Conservation (phyloP, 192 early-diverging fungal species). For the Polychytrium aggregatum region DNA sequence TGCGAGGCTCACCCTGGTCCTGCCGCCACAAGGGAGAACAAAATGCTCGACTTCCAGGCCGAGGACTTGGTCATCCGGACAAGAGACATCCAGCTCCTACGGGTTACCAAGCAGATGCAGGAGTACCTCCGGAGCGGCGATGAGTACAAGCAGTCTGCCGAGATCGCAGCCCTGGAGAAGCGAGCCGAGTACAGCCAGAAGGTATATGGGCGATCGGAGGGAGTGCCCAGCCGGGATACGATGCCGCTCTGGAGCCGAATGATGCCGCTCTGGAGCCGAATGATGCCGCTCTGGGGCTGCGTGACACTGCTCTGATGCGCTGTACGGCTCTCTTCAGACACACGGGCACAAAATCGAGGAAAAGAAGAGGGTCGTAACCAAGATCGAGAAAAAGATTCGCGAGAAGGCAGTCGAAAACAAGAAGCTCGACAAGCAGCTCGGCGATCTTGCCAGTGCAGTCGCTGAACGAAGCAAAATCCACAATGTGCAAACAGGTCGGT, state of each 20-base stretch:
- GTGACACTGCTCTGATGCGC: no score
- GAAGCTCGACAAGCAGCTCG: constrained; percentile 20
- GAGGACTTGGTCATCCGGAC: constrained; percentile 42
- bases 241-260: no score
- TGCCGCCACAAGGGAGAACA: constrained; percentile 33
- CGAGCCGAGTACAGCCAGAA: constrained; percentile 37
- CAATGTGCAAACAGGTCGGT: constrained; percentile 26
- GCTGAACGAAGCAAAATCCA: constrained; percentile 30
- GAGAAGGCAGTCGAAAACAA: constrained; percentile 36
- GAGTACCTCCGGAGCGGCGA: constrained; percentile 48
- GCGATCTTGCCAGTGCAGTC: constrained; percentile 20
- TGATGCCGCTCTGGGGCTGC: no score
- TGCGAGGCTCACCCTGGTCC: background rate
- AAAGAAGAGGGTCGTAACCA: constrained; percentile 8
- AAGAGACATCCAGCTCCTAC: constrained; percentile 46
- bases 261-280: no score
- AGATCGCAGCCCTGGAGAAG: constrained; percentile 41
- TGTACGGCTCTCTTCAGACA: constrained; percentile 13
- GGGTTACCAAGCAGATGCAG: constrained; percentile 55
- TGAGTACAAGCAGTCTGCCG: constrained; percentile 34
- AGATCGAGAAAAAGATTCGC: constrained; percentile 20
- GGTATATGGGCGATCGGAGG: constrained; percentile 2
- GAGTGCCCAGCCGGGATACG: no score
- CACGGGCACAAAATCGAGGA: constrained; percentile 42
- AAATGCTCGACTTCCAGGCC: constrained; percentile 53